Percentiles rank a stretch among this genome's conserved stretches.
Evolutionary conservation across 179 eudicot species (phyloP).

Genomic region (Silene noctiflora): DNA sequence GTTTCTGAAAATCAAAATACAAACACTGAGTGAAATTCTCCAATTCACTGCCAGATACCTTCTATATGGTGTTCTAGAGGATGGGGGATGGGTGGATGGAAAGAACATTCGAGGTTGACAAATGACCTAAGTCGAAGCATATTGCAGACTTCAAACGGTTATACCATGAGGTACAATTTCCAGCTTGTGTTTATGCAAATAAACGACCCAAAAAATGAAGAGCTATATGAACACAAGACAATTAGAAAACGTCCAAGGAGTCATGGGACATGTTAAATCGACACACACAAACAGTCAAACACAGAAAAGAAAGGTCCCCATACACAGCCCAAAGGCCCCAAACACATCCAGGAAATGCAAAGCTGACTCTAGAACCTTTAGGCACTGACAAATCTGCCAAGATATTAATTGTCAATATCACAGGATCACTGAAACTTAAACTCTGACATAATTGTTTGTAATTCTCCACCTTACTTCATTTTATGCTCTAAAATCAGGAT

Average conservation of each 20-base stretch:
- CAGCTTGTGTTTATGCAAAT: conserved; percentile 2
- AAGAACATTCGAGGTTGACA: background rate
- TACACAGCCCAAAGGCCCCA: background rate
- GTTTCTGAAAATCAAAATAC: conserved; percentile 52
- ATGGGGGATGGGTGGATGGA: background rate
- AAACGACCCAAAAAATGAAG: background rate
- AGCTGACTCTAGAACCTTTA: too few species aligned
- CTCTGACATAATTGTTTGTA: too few species aligned
- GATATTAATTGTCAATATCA: background rate
- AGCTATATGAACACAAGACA: background rate
- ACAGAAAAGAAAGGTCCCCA: too few species aligned
- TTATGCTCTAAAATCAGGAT: background rate
- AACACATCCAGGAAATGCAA: background rate
- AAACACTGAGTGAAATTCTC: background rate
- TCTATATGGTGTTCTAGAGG: background rate
- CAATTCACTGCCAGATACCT: background rate
- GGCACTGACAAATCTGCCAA: background rate
- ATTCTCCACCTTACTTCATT: background rate
- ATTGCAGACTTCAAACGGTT: background rate
- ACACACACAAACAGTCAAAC: background rate
- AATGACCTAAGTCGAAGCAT: background rate
- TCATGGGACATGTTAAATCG: background rate
- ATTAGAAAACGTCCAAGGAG: background rate
- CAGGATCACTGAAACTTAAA: too few species aligned
- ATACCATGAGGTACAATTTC: background rate